Percentiles rank a stretch among this genome's conserved stretches.
phyloP scores from a whole-genome alignment of 78 protist genomes.

The Dictyostelium intermedium region DNA sequence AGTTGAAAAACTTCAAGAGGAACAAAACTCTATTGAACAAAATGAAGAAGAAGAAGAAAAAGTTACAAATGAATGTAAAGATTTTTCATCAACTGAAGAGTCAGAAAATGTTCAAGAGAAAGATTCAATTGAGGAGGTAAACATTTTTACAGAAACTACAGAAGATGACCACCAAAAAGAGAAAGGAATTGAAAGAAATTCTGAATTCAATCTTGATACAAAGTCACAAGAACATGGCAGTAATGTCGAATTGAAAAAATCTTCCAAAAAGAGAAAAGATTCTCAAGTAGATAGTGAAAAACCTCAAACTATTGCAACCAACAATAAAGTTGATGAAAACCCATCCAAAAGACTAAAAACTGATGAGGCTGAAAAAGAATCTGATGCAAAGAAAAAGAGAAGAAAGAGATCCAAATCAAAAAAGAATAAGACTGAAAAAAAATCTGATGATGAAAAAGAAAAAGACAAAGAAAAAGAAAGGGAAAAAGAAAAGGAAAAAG shows the following conservation, averaged over 20 bases:
- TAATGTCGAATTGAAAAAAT: background rate
- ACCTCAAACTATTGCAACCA: background rate
- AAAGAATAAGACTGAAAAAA: background rate
- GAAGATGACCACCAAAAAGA: background rate
- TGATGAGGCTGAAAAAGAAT: background rate
- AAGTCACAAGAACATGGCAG: background rate
- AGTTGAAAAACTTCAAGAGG: background rate
- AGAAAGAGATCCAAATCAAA: background rate
- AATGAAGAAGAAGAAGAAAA: background rate
- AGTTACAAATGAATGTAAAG: background rate
- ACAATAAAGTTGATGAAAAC: background rate
- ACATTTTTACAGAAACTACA: background rate
- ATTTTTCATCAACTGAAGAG: background rate
- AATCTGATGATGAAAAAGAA: background rate
- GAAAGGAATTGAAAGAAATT: too few relatives aligned
- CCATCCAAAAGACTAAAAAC: background rate
- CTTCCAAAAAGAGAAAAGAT: background rate
- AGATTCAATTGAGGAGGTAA: background rate
- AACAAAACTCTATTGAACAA: background rate
- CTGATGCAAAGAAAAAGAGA: background rate
- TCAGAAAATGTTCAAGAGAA: background rate
- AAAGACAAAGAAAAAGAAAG: background rate
- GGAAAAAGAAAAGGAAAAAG: background rate
- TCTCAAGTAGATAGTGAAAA: background rate
- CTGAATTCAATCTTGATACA: background rate